phyloP scores from a whole-genome alignment of 2,329 filamentous ascomycete species.

The Fusarium cicatricum region DNA sequence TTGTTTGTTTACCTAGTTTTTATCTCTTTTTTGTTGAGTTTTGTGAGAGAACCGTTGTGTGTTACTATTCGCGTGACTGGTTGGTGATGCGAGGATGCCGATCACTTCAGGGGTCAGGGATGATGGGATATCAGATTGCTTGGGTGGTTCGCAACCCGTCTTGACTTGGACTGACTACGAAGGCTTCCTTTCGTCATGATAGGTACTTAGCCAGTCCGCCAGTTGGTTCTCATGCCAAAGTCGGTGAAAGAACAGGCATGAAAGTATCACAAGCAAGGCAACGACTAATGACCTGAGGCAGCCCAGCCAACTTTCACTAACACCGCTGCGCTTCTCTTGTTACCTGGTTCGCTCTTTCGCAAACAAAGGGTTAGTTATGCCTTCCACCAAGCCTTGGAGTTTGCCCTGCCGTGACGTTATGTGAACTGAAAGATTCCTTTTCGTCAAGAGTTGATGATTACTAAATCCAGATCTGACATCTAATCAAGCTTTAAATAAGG shows the following conservation, averaged over 20 bases:
- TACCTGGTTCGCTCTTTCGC: too few species aligned
- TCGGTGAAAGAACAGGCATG: neutral
- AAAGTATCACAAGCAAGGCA: neutral
- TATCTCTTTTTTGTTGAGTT: slow-evolving; percentile 16
- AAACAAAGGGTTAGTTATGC: too few species aligned
- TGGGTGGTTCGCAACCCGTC: too few species aligned
- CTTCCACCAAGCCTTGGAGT: neutral
- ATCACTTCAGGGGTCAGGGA: slow-evolving; percentile 2
- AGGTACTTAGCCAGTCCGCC: too few species aligned
- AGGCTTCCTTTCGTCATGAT: too few species aligned
- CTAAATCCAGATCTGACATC: too few species aligned
- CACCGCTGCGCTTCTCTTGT: neutral
- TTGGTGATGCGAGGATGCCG: neutral
- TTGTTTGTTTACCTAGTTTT: slow-evolving; percentile 23
- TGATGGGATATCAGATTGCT: neutral
- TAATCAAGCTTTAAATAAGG: too few species aligned
- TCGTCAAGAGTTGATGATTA: too few species aligned
- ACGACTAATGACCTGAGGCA: neutral
- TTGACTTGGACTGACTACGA: too few species aligned
- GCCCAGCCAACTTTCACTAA: neutral
- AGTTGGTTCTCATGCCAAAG: neutral
- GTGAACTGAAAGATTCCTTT: too few species aligned
- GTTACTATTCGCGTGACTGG: neutral
- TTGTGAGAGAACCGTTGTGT: slow-evolving; percentile 6
- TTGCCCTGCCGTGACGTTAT: too few species aligned